phyloP scores from a whole-genome alignment of 179 eudicot species.

The Silene noctiflora region DNA sequence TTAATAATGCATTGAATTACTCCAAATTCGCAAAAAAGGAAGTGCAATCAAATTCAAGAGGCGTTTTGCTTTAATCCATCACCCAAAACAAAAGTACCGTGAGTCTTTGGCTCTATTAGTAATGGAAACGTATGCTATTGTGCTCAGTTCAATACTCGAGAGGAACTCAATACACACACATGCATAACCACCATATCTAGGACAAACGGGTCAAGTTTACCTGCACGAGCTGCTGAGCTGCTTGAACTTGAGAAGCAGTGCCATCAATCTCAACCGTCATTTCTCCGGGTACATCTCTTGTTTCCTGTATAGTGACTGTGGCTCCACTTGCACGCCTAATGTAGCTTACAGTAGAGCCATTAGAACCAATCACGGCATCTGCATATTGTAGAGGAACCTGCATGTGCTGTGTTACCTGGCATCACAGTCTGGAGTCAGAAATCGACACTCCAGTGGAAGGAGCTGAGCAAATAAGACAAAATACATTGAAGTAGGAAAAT shows the following conservation, averaged over 20 bases:
- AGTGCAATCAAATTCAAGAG: too few relatives aligned
- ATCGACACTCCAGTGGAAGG: neutral
- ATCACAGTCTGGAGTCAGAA: neutral
- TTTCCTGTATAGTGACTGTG: constrained; percentile 45
- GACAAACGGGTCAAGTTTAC: constrained; percentile 14
- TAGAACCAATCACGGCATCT: constrained; percentile 45
- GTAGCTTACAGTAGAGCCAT: constrained; percentile 42
- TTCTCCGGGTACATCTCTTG: constrained; percentile 44
- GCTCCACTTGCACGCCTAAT: constrained; percentile 50
- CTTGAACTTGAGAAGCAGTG: constrained; percentile 40
- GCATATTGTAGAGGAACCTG: constrained; percentile 43
- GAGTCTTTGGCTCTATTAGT: too few relatives aligned
- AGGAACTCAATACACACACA: neutral
- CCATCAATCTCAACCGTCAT: constrained; percentile 53
- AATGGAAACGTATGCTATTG: too few relatives aligned
- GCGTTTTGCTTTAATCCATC: too few relatives aligned
- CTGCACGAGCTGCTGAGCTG: constrained; percentile 53
- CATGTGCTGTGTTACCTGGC: constrained; percentile 43
- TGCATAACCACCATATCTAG: neutral
- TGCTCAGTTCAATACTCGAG: neutral
- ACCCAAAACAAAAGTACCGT: too few relatives aligned
- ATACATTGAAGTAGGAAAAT: neutral
- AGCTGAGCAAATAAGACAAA: neutral
- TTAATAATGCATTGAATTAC: too few relatives aligned
- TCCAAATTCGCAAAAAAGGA: too few relatives aligned